A percentile compares a stretch with the other conserved stretches of the same genome.
phyloP scores from a whole-genome alignment of 441 rosid genomes.

The Sinapis alba region DNA sequence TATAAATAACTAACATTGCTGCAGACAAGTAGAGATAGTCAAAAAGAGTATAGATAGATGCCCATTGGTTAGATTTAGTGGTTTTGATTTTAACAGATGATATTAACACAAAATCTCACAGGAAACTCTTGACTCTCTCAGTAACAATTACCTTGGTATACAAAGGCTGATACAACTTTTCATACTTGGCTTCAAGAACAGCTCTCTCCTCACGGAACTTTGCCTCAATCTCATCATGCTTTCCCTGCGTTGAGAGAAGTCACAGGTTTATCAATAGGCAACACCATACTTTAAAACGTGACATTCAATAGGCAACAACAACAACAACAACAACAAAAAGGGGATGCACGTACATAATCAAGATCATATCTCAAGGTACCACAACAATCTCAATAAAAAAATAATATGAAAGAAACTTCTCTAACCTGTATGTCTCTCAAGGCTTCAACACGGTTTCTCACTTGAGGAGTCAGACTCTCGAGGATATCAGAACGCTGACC shows the following conservation, averaged over 20 bases:
- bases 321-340: too few species aligned
- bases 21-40: neutral
- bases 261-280: neutral
- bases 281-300: neutral
- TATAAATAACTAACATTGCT: neutral
- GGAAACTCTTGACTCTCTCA: neutral
- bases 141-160: constrained; percentile 58
- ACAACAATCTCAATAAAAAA: neutral
- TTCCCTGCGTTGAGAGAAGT: constrained; percentile 48
- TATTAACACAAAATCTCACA: neutral
- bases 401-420: neutral
- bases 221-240: constrained; percentile 80
- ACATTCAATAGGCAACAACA: too few species aligned
- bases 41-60: neutral
- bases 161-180: constrained; percentile 73
- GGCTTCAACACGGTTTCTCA: constrained; percentile 76
- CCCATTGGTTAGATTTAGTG: neutral
- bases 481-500: constrained; percentile 63
- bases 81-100: neutral
- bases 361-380: too few species aligned
- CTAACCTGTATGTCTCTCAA: constrained; percentile 77
- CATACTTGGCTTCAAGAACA: constrained; percentile 80
- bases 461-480: constrained; percentile 57
- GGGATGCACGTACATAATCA: too few species aligned
- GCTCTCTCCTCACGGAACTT: constrained; percentile 88